Evolutionary conservation across 2,329 filamentous ascomycete genomes (phyloP), one percentile per base, ranked within the genome.

Genomic region (Davidsoniella australis): DNA sequence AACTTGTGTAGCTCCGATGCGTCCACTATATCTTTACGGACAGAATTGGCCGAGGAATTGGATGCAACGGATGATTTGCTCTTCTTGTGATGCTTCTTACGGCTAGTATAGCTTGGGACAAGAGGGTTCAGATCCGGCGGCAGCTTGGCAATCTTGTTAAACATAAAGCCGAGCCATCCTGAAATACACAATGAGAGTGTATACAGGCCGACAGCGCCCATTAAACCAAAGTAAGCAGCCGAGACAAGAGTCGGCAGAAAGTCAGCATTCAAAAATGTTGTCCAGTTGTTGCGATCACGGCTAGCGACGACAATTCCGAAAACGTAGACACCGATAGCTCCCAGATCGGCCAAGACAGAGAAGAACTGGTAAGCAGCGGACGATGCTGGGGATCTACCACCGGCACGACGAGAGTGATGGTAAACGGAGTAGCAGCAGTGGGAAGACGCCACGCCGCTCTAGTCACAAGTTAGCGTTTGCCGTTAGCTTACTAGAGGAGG

Each of bases 101-200:
- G 76, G 9, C 85, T 79, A 1, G 87, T 95, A 51, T 94, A 67
- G 58, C 89, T 80, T 56, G 84, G 78, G 61, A 95, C 88, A 12
- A 96, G 71, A 1, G 89, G 89, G 61, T 96, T 96, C 83, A 94
- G 86, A 59, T 96, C 89, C 0, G 89, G 88, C 5, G 89, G 89
- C 61, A 95, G 73, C 17, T 72, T 69, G 4, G 79, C 71, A 58
- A 96, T 95, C 59, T 83, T 82, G 39, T 80, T 76, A 75, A 95
- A 96, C 56, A 82, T 75, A 47, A 84, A 61, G 14, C 78, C 77
- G 23, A 96, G 70, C 65, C 82, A 95, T 29, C 85, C 61, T 4
- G 85, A 85, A 36, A 93, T 67, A 16, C 69, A 63, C 1, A 91
- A 63, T 1, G 85, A 85, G 8, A 85, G 55, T 0, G 83, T 58